Conservation (phyloP, 805 yeast species). For the Candida parachauliodes region DNA sequence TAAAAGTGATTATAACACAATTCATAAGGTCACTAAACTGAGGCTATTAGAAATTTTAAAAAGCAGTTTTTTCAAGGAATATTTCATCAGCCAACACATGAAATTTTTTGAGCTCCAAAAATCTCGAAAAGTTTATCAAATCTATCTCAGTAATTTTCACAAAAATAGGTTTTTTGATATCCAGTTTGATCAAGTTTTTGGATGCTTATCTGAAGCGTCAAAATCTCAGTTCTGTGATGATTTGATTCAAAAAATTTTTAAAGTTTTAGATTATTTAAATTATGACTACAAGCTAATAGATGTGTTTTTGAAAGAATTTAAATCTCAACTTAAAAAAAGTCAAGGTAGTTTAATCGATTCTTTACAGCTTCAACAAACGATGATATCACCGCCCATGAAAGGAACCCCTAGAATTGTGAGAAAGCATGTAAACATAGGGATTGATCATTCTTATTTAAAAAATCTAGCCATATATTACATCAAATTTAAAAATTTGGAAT, state of each 20-base stretch:
- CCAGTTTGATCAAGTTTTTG: constrained; percentile 9
- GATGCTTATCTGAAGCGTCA: constrained; percentile 6
- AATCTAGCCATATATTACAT: background rate
- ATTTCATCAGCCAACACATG: constrained; percentile 1
- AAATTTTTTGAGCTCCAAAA: constrained; percentile 3
- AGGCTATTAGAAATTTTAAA: background rate
- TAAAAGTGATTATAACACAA: background rate
- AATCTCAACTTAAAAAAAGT: constrained; percentile 1
- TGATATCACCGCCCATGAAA: background rate
- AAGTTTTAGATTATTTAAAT: constrained; percentile 1
- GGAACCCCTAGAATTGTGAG: background rate
- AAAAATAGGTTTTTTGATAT: background rate
- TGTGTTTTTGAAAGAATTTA: constrained; percentile 3
- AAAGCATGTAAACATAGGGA: background rate
- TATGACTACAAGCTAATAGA: constrained; percentile 1
- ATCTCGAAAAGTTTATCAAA: background rate
- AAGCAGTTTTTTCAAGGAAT: background rate
- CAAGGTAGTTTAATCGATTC: background rate
- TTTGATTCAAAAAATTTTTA: background rate
- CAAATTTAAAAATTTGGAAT: background rate
- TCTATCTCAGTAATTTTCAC: background rate
- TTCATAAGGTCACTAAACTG: background rate
- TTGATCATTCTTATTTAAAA: background rate
- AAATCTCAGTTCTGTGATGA: constrained; percentile 1
- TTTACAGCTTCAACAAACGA: background rate